Percentiles rank a stretch among this genome's conserved stretches.
Evolutionary conservation across 2,329 filamentous ascomycete species (phyloP).

Genomic region (Neurospora sp.): DNA sequence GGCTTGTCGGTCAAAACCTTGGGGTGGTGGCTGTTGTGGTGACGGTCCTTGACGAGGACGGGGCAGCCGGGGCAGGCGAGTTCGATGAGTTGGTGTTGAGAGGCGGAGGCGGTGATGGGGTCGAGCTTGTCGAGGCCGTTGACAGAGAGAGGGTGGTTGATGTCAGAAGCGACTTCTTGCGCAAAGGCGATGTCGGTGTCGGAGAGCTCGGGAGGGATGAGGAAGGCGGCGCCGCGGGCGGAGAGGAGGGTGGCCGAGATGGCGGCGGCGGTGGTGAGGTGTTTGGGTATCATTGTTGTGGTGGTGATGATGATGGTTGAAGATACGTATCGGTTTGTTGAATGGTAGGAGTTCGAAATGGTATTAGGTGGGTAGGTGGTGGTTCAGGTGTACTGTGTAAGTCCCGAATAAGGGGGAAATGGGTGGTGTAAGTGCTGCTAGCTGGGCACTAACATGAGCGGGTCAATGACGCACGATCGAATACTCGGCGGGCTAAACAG

Average conservation of each 20-base stretch:
- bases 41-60: constrained; percentile 23
- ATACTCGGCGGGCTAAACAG: background rate
- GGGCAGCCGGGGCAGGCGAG: constrained; percentile 47
- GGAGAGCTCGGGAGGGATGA: constrained; percentile 42
- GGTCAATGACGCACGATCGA: background rate
- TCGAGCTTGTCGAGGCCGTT: constrained; percentile 29
- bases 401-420: background rate
- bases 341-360: background rate
- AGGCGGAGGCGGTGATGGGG: constrained; percentile 25
- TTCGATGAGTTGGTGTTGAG: constrained; percentile 31
- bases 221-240: constrained; percentile 32
- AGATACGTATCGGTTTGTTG: background rate
- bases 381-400: background rate
- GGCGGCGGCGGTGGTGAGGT: constrained; percentile 34
- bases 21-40: constrained; percentile 17
- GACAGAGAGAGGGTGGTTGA: background rate
- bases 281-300: constrained; percentile 28
- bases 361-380: background rate
- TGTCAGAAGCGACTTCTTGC: background rate
- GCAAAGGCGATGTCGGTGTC: constrained; percentile 27
- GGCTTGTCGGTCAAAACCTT: constrained; percentile 17
- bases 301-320: background rate
- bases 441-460: background rate
- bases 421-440: background rate
- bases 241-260: constrained; percentile 21